Evolutionary conservation across 2,329 filamentous ascomycete species (phyloP), one percentile per base, ranked within the genome.

Genomic region (Hortaea sp.): DNA sequence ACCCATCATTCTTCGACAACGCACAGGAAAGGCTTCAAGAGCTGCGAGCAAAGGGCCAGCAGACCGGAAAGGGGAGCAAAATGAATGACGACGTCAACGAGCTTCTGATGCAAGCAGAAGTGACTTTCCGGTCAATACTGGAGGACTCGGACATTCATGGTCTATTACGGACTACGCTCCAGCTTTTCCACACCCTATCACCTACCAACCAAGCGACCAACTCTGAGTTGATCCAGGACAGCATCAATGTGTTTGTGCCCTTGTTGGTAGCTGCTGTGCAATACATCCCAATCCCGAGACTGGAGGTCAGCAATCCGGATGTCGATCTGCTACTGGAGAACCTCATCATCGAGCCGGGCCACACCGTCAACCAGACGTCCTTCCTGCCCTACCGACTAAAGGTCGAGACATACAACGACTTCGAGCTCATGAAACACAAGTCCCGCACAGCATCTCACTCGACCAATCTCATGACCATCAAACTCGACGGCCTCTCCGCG

Each of bases 321-420:
- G 74, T 94, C 45, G 89, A 95, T 57, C 76, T 97, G 5, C 70
- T 97, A 1, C 70, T 97, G 2, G 90, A 97, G 61, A 95, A 94
- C 53, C 72, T 97, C 30, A 84, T 97, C 49, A 74, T 97, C 30
- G 87, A 95, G 60, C 90, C 90, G 0, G 90, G 90, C 5, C 75
- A 75, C 47, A 94, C 88, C 0, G 75, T 94, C 57, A 90, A 95
- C 63, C 72, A 83, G 51, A 87, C 84, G 3, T 95, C 89, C 0
- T 97, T 97, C 71, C 73, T 97, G 1, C 90, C 90, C 0, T 90
- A 88, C 68, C 80, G 81, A 46, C 72, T 95, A 44, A 82, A 85
- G 39, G 70, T 95, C 3, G 82, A 88, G 52, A 90, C 86, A 0
- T 83, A 84, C 64, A 95, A 94, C 58, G 85, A 94, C 55, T 69